These are phyloP conservation scores for Saccharomycopsis sp. DNA, from an alignment of 805 yeast genomes.

Conservation along the genomic window DNA sequence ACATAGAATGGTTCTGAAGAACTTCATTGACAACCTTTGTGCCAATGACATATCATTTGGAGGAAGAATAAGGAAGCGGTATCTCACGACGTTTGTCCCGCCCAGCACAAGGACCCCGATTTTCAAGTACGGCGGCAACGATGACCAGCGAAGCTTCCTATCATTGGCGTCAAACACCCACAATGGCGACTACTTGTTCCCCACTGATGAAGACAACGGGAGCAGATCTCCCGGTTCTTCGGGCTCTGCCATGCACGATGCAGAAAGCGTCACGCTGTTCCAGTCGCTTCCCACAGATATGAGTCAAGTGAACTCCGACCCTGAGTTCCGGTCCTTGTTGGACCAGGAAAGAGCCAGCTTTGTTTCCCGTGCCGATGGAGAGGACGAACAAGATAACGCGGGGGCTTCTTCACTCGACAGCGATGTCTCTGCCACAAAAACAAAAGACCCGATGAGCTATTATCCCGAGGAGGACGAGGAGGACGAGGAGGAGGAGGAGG, in stretches of 20 bases:
- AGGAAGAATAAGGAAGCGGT: slow-evolving; percentile 18
- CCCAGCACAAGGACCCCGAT: slow-evolving; percentile 36
- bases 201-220: slow-evolving; percentile 25
- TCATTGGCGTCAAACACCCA: slow-evolving; percentile 31
- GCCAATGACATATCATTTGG: too few species aligned
- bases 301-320: slow-evolving; percentile 7
- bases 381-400: neutral
- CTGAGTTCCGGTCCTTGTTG: slow-evolving; percentile 6
- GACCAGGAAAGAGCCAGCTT: neutral
- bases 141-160: slow-evolving; percentile 32
- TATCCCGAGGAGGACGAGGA: slow-evolving; percentile 1
- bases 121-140: slow-evolving; percentile 27
- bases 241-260: slow-evolving; percentile 21
- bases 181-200: slow-evolving; percentile 24
- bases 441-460: neutral
- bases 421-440: neutral
- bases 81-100: slow-evolving; percentile 27
- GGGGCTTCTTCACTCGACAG: neutral
- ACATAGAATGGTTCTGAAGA: too few species aligned
- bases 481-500: neutral
- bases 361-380: neutral
- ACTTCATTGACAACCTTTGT: too few species aligned
- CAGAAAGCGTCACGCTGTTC: slow-evolving; percentile 6
- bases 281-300: slow-evolving; percentile 19
- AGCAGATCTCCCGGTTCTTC: too few species aligned